phyloP scores from a whole-genome alignment of 805 yeast genomes.

The Saturnispora saitoi region DNA sequence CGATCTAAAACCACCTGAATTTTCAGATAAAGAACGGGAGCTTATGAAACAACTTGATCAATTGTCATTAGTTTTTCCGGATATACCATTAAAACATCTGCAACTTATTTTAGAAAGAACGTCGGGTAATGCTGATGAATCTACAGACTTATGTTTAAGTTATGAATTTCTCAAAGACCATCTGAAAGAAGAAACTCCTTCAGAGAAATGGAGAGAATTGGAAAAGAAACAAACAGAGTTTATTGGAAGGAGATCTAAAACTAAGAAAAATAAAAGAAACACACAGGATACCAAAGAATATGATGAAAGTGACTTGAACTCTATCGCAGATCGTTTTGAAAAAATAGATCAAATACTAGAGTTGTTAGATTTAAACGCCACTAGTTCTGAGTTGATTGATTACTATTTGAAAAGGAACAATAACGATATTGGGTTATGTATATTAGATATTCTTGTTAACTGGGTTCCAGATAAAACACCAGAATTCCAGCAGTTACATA shows the following conservation, averaged over 20 bases:
- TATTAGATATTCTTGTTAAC: constrained; percentile 16
- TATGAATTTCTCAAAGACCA: constrained; percentile 15
- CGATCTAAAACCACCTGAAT: not conserved
- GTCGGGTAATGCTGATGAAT: constrained; percentile 26
- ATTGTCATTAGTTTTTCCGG: constrained; percentile 39
- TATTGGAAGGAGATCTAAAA: not conserved
- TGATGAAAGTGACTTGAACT: not conserved
- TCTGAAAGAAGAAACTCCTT: constrained; percentile 2
- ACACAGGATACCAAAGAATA: constrained; percentile 12
- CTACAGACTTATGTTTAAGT: constrained; percentile 26
- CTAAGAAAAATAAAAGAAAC: not conserved
- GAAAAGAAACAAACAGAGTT: not conserved
- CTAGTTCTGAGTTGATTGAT: constrained; percentile 10
- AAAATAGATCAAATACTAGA: constrained; percentile 14
- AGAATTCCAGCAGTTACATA: not conserved
- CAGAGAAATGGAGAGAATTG: constrained; percentile 14
- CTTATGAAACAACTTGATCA: constrained; percentile 1
- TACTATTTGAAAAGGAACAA: constrained; percentile 12
- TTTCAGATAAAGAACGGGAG: not conserved
- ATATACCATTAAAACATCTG: constrained; percentile 26
- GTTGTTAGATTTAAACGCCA: constrained; percentile 6
- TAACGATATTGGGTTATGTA: constrained; percentile 9
- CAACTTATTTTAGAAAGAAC: constrained; percentile 24
- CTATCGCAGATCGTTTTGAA: constrained; percentile 5
- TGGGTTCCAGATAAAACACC: not conserved